Conservation (phyloP, 1,284 basidiomycete genomes). For the Xerocomus minutiporus region DNA sequence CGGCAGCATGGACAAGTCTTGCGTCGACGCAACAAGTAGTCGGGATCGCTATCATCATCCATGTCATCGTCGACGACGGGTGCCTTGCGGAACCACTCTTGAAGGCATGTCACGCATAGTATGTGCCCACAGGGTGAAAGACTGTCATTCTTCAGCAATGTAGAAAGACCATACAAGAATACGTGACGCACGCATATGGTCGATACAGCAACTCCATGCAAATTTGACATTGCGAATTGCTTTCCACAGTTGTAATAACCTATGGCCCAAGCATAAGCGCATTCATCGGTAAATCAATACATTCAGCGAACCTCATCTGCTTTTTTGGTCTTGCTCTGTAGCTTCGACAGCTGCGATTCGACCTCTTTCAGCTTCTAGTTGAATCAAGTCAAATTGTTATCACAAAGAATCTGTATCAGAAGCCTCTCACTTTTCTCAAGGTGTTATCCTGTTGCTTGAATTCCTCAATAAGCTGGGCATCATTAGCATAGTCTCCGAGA, state of each 20-base stretch:
- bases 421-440: constrained; percentile 18
- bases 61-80: constrained; percentile 52
- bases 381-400: constrained; percentile 1
- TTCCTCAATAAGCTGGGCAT: constrained; percentile 29
- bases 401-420: not conserved
- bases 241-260: constrained; percentile 54
- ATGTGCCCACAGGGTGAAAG: constrained; percentile 72
- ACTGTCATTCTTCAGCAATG: constrained; percentile 23
- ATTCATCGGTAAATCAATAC: not conserved
- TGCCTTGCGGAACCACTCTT: constrained; percentile 70
- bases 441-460: constrained; percentile 25
- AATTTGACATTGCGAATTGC: constrained; percentile 63
- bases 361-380: constrained; percentile 48
- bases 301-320: constrained; percentile 48
- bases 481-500: not conserved
- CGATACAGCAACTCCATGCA: constrained; percentile 64
- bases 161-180: not conserved
- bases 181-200: constrained; percentile 56
- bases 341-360: constrained; percentile 41
- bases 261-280: constrained; percentile 20
- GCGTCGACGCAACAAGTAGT: constrained; percentile 50
- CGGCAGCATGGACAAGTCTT: constrained; percentile 74
- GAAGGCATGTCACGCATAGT: constrained; percentile 61
- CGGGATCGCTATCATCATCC: constrained; percentile 47
- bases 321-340: constrained; percentile 47